These are phyloP conservation scores for Kurtzmaniella quercitrusa DNA, from an alignment of 1,139 yeast species.

Conservation along the genomic window DNA sequence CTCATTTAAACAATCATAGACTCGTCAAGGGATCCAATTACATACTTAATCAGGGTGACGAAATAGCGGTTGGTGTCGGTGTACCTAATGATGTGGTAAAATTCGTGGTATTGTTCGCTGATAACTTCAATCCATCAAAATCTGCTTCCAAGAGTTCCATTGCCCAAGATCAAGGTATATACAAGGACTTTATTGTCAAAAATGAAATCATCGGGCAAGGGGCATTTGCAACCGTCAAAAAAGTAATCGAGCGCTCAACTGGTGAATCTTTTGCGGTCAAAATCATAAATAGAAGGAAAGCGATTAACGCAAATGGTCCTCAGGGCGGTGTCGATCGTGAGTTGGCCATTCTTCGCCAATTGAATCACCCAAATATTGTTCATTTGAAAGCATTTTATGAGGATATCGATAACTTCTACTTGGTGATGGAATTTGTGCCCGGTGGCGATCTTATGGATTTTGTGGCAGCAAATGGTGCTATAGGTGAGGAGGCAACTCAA, in stretches of 20 bases:
- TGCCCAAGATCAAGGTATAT: conserved; percentile 50
- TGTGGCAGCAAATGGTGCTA: conserved; percentile 87
- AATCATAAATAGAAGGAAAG: conserved; percentile 77
- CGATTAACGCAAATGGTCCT: conserved; percentile 64
- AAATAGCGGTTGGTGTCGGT: conserved; percentile 86
- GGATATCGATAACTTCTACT: conserved; percentile 72
- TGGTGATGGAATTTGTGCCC: conserved; percentile 92
- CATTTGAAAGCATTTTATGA: conserved; percentile 79
- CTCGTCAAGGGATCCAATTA: conserved; percentile 79
- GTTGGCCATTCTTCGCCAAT: conserved; percentile 67
- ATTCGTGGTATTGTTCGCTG: conserved; percentile 64
- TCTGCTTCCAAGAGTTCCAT: conserved; percentile 17
- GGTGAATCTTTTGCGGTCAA: conserved; percentile 89
- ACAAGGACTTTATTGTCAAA: conserved; percentile 70
- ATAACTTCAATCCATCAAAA: conserved; percentile 35
- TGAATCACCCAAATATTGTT: conserved; percentile 84
- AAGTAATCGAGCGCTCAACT: conserved; percentile 79
- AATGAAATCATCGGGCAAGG: conserved; percentile 92
- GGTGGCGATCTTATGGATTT: conserved; percentile 99
- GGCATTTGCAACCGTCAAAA: conserved; percentile 93
- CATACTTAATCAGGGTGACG: conserved; percentile 87
- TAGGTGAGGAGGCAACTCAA: conserved; percentile 85
- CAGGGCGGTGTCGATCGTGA: conserved; percentile 77
- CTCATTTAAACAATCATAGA: conserved; percentile 71
- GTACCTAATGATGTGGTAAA: conserved; percentile 71